phyloP scores from a whole-genome alignment of 768 basidiomycete species.

The Rhizopogon vesiculosus region DNA sequence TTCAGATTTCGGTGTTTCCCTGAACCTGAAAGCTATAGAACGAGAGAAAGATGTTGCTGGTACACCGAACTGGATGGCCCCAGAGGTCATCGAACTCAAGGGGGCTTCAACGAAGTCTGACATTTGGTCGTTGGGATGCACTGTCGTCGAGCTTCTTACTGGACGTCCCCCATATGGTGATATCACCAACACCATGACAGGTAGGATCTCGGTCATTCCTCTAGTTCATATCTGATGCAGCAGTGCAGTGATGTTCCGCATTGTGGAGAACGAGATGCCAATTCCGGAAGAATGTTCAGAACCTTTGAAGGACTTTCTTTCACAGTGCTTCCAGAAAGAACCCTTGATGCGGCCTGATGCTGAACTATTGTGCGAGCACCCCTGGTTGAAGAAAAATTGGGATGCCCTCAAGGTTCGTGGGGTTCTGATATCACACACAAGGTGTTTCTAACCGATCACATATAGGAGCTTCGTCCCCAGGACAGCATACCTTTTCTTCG shows the following conservation, averaged over 20 bases:
- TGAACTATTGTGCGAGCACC: constrained; percentile 81
- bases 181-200: constrained; percentile 85
- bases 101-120: constrained; percentile 92
- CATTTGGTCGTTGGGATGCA: constrained; percentile 95
- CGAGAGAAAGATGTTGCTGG: constrained; percentile 85
- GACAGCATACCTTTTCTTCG: constrained; percentile 95
- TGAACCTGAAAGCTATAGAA: constrained; percentile 90
- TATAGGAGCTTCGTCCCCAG: constrained; percentile 77
- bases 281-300: constrained; percentile 76
- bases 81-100: constrained; percentile 93
- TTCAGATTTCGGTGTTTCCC: constrained; percentile 95
- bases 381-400: constrained; percentile 84
- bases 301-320: constrained; percentile 75
- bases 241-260: constrained; percentile 86
- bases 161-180: constrained; percentile 91
- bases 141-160: constrained; percentile 89
- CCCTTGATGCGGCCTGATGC: constrained; percentile 81
- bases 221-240: constrained; percentile 2
- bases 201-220: constrained; percentile 36
- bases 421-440: neutral
- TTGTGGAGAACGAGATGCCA: constrained; percentile 90
- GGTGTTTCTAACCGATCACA: constrained; percentile 1
- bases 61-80: constrained; percentile 99
- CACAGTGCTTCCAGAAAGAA: constrained; percentile 88
- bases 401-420: constrained; percentile 65